These are phyloP conservation scores for Talaromyces sp. DNA, from an alignment of 2,329 filamentous ascomycete species.

Conservation along the genomic window DNA sequence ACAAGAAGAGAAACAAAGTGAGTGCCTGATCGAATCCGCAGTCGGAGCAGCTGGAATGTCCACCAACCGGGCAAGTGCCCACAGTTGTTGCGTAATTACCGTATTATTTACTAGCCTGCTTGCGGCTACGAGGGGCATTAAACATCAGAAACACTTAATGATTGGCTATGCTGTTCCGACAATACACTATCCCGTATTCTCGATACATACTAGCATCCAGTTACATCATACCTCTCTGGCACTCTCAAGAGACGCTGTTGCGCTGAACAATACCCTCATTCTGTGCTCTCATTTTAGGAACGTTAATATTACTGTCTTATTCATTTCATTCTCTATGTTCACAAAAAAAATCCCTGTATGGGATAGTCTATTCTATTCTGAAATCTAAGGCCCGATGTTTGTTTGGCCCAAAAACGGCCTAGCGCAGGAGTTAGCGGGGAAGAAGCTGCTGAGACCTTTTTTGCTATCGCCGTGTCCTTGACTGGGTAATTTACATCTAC, in stretches of 20 bases:
- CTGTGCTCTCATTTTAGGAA: background rate
- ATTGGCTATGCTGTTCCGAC: background rate
- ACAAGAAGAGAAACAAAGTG: background rate
- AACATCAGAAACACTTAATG: background rate
- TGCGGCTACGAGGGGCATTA: background rate
- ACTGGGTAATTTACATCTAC: background rate
- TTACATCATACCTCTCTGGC: background rate
- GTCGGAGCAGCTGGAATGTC: slow-evolving; percentile 3
- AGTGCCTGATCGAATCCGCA: background rate
- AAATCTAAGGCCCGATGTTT: slow-evolving; percentile 1
- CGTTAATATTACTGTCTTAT: background rate
- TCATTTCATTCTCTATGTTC: background rate
- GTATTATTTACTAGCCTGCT: background rate
- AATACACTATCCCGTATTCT: background rate
- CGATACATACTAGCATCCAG: background rate
- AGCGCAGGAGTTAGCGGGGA: slow-evolving; percentile 12
- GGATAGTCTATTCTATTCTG: background rate
- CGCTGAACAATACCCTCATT: background rate
- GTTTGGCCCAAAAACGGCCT: slow-evolving; percentile 9
- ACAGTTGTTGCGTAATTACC: slow-evolving; percentile 11
- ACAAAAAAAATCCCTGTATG: background rate
- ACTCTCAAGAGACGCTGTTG: background rate
- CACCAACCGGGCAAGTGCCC: slow-evolving; percentile 6
- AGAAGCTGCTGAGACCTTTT: slow-evolving; percentile 13
- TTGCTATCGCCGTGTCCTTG: slow-evolving; percentile 2